Base-by-base conservation (phyloP, 2,329 filamentous ascomycete species). In the Aspergillus awamori region DNA sequence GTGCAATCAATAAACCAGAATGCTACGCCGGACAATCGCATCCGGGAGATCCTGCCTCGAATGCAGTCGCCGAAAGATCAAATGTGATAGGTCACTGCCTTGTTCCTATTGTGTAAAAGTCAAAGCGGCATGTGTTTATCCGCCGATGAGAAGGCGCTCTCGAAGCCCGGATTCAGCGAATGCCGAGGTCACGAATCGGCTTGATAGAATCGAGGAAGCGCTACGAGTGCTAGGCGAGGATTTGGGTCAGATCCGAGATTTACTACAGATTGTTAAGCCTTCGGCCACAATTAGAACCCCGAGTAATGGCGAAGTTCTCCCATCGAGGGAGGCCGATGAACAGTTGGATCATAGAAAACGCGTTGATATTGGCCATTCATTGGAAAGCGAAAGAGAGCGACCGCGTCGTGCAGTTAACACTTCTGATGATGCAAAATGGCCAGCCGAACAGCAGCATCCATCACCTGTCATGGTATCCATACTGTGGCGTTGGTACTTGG, bases 21-120 rank as follows among this genome's bases (percentile, higher is more conserved):
- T 65, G 63, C 58, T 51, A 5, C 63, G 58, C 33, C 58, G 58
- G 20, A 22, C 54, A 2, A 57, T 64, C 24, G 43, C 52, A 2
- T 55, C 63, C 4, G 60, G 60, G 7, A 60, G 64, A 15, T 66
- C 68, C 8, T 70, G 69, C 24, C 26, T 68, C 3, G 69, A 70
- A 30, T 71, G 70, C 48, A 64, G 66, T 8, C 68, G 69, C 4
- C 66, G 70, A 15, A 70, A 70, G 54, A 70, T 72, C 53, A 66
- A 65, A 60, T 70, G 68, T 45, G 65, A 71, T 48, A 63, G 64
- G 36, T 62, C 53, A 11, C 48, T 64, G 4, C 69, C 69, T 13
- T 72, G 70, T 57, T 62, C 63, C n/a, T 69, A 70, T 54, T 70
- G 69, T 24, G 57, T 71, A 38, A 81, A 77, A 60, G 69, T 76